phyloP scores from a whole-genome alignment of 2,329 filamentous ascomycete species.

The Sclerotinia subarctica region DNA sequence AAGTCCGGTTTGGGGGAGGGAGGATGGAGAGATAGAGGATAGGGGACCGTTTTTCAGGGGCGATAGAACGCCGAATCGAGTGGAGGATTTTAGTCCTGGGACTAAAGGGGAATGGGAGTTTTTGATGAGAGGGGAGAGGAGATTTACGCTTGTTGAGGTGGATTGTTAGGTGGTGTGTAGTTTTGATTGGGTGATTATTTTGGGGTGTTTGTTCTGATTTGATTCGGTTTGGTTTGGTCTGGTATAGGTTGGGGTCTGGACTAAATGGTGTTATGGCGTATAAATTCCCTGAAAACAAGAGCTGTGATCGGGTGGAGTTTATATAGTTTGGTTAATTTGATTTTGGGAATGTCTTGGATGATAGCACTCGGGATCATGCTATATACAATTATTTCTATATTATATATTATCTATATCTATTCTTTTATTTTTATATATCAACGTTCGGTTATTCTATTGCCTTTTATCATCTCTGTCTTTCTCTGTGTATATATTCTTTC shows the following conservation, averaged over 20 bases:
- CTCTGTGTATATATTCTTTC: no score
- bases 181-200: neutral
- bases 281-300: constrained; percentile 34
- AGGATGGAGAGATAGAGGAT: constrained; percentile 25
- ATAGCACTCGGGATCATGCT: no score
- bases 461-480: no score
- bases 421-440: no score
- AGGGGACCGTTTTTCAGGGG: constrained; percentile 41
- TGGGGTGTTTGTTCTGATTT: no score
- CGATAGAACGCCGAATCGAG: constrained; percentile 55
- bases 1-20: constrained; percentile 16
- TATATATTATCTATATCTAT: neutral
- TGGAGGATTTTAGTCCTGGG: constrained; percentile 60
- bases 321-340: neutral
- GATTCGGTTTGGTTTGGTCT: no score
- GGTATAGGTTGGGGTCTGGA: neutral
- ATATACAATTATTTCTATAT: no score
- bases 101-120: constrained; percentile 63
- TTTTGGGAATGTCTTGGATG: neutral
- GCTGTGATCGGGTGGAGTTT: constrained; percentile 32
- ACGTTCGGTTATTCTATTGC: neutral
- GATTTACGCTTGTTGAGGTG: constrained; percentile 47
- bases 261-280: neutral
- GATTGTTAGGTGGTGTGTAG: constrained; percentile 43
- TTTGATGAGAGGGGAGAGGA: constrained; percentile 50